Evolutionary conservation across 176 grass and related monocot species (phyloP), one percentile per base, ranked within the genome.

Genomic region (Leersia perrieri): DNA sequence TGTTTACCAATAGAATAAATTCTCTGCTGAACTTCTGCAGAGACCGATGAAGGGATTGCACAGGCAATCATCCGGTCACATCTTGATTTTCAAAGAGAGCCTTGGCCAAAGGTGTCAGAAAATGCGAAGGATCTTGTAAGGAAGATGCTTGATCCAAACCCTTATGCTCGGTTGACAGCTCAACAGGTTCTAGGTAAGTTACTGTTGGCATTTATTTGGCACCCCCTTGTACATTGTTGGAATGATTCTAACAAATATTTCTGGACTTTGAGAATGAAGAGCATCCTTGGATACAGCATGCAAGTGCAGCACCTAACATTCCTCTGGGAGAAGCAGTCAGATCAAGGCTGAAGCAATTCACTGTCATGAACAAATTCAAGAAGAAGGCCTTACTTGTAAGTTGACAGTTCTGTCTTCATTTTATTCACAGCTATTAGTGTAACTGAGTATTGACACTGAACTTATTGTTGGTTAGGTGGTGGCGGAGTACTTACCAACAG

Each of bases 331-430:
- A 97, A 51, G 80, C 77, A n/a, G 91, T 97, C 9, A 86, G 88
- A 58, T 79, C 88, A 23, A 91, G 88, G 55, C 74, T 97, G 35
- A 86, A 85, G 62, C 91, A 97, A 57, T 97, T 93, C 81, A 87
- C 88, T 35, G 88, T 89, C 15, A 97, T 97, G 91, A 97, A 97
- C 91, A 93, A 89, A 64, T 93, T 97, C 55, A 97, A 97, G 72
- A 97, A 93, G 77, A 91, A 87, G 68, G 88, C 90, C 60, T 38
- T 93, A 26, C 83, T 80, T 75, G 94, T 97, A 57, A 87, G 83
- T 44, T 65, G 1, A 71, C 9, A 38, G 31, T 53, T 2, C 0
- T 36, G 5, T 36, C 27, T 25, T 11, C 11, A n/a, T 20, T 62
- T 30, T 1, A 55, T 64, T 64, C 64, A 13, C 26, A n/a, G 16